Conservation (phyloP, 257 asterid genomes). For the Solanum ahanhuiri region DNA sequence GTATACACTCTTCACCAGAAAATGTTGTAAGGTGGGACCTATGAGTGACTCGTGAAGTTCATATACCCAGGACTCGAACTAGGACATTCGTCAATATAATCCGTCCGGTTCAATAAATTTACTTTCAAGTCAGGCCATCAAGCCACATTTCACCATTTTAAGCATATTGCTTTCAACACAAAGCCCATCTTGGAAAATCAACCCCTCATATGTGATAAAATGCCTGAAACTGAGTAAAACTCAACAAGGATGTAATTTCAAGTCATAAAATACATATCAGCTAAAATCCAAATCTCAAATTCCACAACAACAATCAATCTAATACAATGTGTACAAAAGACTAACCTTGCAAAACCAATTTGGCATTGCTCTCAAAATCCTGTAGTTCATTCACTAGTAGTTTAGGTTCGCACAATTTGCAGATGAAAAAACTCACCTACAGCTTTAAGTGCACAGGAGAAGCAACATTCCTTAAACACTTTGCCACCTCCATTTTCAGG, state of each 20-base stretch:
- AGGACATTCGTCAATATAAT: too few relatives aligned
- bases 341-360: too few relatives aligned
- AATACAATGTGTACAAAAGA: too few relatives aligned
- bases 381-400: too few relatives aligned
- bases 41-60: not conserved
- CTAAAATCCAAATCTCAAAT: too few relatives aligned
- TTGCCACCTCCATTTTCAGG: not conserved
- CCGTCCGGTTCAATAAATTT: not conserved
- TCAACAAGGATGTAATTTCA: not conserved
- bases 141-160: too few relatives aligned
- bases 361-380: too few relatives aligned
- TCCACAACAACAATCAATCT: too few relatives aligned
- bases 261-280: not conserved
- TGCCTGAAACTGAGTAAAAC: not conserved
- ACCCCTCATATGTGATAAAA: not conserved
- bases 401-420: too few relatives aligned
- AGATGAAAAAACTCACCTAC: too few relatives aligned
- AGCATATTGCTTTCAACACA: not conserved
- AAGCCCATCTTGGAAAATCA: not conserved
- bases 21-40: not conserved
- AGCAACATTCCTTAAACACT: not conserved
- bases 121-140: not conserved
- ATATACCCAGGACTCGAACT: too few relatives aligned
- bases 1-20: not conserved
- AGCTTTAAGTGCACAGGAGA: too few relatives aligned